phyloP scores from a whole-genome alignment of 2,329 filamentous ascomycete species.

The Colletotrichum chlorophyti region DNA sequence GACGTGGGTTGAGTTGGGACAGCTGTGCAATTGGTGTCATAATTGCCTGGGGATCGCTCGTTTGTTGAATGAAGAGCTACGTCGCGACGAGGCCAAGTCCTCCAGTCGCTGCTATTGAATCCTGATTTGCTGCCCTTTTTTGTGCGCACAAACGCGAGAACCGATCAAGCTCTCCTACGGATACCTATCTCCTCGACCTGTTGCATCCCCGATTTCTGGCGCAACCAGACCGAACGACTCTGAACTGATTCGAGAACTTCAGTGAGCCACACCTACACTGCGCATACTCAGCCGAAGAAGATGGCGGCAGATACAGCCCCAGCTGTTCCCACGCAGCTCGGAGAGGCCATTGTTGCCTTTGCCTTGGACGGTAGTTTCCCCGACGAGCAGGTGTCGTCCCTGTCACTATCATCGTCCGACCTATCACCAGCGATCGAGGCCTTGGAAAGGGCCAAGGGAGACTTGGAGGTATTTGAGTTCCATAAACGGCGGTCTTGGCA shows the following conservation, averaged over 20 bases:
- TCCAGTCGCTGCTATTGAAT: neutral
- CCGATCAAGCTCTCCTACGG: too few relatives aligned
- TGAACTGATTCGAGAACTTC: constrained; percentile 5
- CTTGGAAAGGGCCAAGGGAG: constrained; percentile 42
- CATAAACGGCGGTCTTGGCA: too few relatives aligned
- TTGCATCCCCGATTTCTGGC: neutral
- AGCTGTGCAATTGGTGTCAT: constrained; percentile 17
- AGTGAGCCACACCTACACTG: neutral
- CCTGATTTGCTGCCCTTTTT: too few relatives aligned
- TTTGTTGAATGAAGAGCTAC: neutral
- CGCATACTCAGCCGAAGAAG: neutral
- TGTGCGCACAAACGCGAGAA: too few relatives aligned
- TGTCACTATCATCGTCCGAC: constrained; percentile 46
- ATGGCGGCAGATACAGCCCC: constrained; percentile 41
- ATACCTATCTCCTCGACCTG: neutral
- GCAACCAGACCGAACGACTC: neutral
- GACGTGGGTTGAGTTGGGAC: constrained; percentile 28
- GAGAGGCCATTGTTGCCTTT: constrained; percentile 49
- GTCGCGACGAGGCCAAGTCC: constrained; percentile 9
- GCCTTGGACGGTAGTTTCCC: constrained; percentile 48
- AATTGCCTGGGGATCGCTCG: neutral
- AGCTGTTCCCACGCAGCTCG: constrained; percentile 36
- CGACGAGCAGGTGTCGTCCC: constrained; percentile 42
- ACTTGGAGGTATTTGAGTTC: constrained; percentile 44
- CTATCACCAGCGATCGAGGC: constrained; percentile 47